phyloP scores from a whole-genome alignment of 352 stramenopile genomes.

The Phytophthora podocarpi region DNA sequence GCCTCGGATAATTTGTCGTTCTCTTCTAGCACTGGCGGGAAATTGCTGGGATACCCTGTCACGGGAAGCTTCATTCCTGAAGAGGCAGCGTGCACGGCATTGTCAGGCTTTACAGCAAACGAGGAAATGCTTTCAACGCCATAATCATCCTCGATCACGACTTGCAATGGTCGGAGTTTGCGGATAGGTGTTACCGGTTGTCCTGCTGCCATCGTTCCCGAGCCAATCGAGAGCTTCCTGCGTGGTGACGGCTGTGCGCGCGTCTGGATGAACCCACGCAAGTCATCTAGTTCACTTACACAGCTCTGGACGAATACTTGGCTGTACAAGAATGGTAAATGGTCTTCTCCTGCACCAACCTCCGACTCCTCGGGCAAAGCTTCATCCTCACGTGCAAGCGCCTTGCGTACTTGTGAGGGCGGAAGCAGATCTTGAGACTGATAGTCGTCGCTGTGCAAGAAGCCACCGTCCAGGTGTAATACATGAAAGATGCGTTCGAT shows the following conservation, averaged over 20 bases:
- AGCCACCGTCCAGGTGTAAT: slow-evolving; percentile 34
- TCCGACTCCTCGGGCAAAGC: slow-evolving; percentile 3
- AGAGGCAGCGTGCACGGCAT: background rate
- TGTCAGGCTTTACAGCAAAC: slow-evolving; percentile 6
- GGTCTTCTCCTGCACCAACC: slow-evolving; percentile 33
- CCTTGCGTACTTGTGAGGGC: slow-evolving; percentile 13
- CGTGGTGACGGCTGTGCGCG: slow-evolving; percentile 42
- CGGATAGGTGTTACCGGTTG: slow-evolving; percentile 41
- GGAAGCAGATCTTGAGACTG: slow-evolving; percentile 24
- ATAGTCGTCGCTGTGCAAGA: slow-evolving; percentile 17
- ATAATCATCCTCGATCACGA: slow-evolving; percentile 41
- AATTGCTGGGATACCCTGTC: background rate
- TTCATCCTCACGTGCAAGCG: slow-evolving; percentile 13
- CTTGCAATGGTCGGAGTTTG: slow-evolving; percentile 68
- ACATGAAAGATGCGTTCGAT: slow-evolving; percentile 64
- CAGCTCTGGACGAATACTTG: slow-evolving; percentile 73
- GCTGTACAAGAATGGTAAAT: slow-evolving; percentile 67
- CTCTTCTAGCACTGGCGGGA: slow-evolving; percentile 23
- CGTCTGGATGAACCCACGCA: slow-evolving; percentile 64
- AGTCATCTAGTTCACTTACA: slow-evolving; percentile 58
- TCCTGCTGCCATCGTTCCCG: background rate
- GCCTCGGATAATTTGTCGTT: slow-evolving; percentile 47
- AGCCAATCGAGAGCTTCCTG: slow-evolving; percentile 17
- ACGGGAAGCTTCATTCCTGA: background rate
- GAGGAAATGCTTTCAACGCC: background rate